A percentile compares a stretch with the other conserved stretches of the same genome.
These are phyloP conservation scores for Zymoseptoria ardabiliae DNA, from an alignment of 2,329 filamentous ascomycete species.

Conservation along the genomic window DNA sequence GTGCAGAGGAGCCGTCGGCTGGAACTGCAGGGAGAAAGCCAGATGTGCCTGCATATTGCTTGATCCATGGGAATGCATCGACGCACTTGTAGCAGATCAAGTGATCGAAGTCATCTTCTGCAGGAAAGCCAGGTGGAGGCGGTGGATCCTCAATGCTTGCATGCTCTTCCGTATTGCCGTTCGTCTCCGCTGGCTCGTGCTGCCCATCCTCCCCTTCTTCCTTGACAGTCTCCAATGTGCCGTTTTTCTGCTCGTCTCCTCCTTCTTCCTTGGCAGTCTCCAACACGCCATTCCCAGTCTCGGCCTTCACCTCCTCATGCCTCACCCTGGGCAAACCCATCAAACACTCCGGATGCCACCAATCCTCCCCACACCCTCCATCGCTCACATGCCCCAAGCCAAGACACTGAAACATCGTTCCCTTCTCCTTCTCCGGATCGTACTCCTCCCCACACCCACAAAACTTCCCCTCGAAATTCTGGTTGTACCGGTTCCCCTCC, in stretches of 20 bases:
- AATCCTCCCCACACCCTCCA: constrained; percentile 91
- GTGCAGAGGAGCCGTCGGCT: constrained; percentile 7
- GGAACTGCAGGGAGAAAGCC: constrained; percentile 75
- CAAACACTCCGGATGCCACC: constrained; percentile 93
- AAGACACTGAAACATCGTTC: constrained; percentile 96
- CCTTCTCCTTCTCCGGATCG: constrained; percentile 79
- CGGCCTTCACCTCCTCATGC: constrained; percentile 27
- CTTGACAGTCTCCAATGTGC: constrained; percentile 24
- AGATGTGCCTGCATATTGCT: constrained; percentile 68
- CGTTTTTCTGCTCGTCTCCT: constrained; percentile 30
- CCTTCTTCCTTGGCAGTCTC: constrained; percentile 25
- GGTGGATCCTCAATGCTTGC: constrained; percentile 49
- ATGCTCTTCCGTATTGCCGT: constrained; percentile 46
- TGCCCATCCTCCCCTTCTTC: constrained; percentile 29
- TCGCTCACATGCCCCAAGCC: constrained; percentile 72
- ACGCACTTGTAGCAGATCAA: constrained; percentile 94
- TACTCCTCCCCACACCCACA: constrained; percentile 86
- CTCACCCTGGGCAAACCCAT: constrained; percentile 71
- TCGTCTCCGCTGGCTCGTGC: constrained; percentile 18
- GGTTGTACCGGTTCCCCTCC: constrained; percentile 78
- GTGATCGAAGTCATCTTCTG: constrained; percentile 80
- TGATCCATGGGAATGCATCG: constrained; percentile 83
- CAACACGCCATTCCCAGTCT: constrained; percentile 13
- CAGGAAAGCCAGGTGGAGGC: constrained; percentile 76
- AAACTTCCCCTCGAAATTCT: constrained; percentile 90